Percentiles rank a stretch among this genome's conserved stretches.
Evolutionary conservation across 2,329 filamentous ascomycete genomes (phyloP).

Genomic region (Ophiostoma perfectum): DNA sequence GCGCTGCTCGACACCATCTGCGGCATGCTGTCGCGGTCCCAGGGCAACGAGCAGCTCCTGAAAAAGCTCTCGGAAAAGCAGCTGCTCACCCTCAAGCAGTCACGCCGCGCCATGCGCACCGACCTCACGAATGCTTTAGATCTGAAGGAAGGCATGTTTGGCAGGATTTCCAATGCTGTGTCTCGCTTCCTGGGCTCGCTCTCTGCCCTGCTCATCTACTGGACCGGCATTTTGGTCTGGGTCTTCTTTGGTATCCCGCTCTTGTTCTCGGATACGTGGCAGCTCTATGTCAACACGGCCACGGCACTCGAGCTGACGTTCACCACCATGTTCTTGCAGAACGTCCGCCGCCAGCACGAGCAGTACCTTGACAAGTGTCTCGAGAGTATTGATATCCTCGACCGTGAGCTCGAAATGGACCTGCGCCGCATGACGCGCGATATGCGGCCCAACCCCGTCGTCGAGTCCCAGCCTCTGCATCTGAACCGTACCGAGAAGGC

Average conservation of each 20-base stretch:
- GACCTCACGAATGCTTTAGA: background rate
- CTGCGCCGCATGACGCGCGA: conserved; percentile 35
- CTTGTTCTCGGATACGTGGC: conserved; percentile 36
- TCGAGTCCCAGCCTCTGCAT: conserved; percentile 33
- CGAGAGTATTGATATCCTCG: conserved; percentile 27
- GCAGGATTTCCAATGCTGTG: background rate
- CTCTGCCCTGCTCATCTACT: background rate
- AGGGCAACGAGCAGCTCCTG: background rate
- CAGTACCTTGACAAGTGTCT: conserved; percentile 31
- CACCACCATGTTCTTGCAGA: conserved; percentile 37
- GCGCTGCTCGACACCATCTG: conserved; percentile 32
- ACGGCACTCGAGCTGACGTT: conserved; percentile 41
- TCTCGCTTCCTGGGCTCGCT: background rate
- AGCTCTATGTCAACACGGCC: conserved; percentile 41
- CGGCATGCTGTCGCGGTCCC: conserved; percentile 33
- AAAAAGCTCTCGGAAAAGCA: background rate
- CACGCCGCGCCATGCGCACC: background rate
- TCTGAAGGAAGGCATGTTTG: background rate
- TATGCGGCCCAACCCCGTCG: conserved; percentile 32
- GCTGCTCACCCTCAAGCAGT: background rate
- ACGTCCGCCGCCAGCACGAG: conserved; percentile 37
- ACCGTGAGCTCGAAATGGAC: conserved; percentile 34
- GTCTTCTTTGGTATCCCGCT: background rate
- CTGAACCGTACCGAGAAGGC: conserved; percentile 34
- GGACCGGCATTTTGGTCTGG: background rate